Base-by-base conservation (phyloP, 208 protist genomes). In the Trypanosoma cruzi region DNA sequence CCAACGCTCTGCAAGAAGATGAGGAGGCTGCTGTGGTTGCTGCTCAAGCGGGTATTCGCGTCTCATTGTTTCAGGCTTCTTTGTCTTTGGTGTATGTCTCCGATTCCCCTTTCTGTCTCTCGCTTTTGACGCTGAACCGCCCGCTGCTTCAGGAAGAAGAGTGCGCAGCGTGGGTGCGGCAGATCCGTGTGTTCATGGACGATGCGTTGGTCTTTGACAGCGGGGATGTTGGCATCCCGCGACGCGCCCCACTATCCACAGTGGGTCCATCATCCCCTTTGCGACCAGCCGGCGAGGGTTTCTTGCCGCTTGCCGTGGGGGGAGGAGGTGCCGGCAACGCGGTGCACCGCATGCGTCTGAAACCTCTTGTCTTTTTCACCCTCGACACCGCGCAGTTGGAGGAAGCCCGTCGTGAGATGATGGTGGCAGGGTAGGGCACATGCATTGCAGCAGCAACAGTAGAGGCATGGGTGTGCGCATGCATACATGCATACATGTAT, bases 171-270 rank as follows among this genome's bases (percentile, higher is more conserved):
- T 92, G 86, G 86, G 77, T 86, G 48, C 75, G 79, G 36, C 75
- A 77, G 44, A 34, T 84, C 7, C 77, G 81, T 46, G 68, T 92
- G 4, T 63, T 63, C 34, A 72, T 89, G 77, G 86, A 92, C 65
- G 86, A 92, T 50, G 56, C 77, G 20, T 29, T 89, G 16, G 66
- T 92, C 13, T 92, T 79, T 61, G 82, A 87, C 56, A 89, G 86
- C 50, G 81, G 77, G 20, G 83, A 89, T 22, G 79, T 77, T 6
- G 60, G 65, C 14, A 29, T 87, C 11, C 64, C 68, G 11, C 68
- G 49, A 42, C 48, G 24, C 10, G 32, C 53, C 16, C 13, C 44
- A 31, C 44, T 36, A 24, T 1, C 40, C n/a, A 4, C 56, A 31
- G 13, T 37, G 32, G 24, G 11, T 20, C n/a, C 4, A 24, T 46